Base-by-base conservation (phyloP, 2,329 filamentous ascomycete genomes). In the Colletotrichum musae region DNA sequence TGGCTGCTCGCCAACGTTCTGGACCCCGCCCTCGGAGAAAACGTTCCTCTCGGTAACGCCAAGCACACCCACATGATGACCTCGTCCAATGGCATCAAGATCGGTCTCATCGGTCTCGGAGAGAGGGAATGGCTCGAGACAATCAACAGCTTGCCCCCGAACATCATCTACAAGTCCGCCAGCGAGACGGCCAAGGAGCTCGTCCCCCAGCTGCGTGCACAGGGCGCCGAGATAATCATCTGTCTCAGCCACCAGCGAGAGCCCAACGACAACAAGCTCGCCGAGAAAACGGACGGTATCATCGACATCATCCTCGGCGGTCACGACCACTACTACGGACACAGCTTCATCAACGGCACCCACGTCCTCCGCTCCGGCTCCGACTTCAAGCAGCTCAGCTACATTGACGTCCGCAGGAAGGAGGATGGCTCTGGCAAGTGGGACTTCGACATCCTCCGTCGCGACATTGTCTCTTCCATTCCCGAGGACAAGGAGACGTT, bases 381-480 rank as follows among this genome's bases (percentile, higher is more conserved):
- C 18, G 95, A 98, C 78, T 98, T 97, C 82, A 97, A 96, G 81
- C 93, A 98, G 77, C 84, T 97, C 41, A 96, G 93, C 77, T 97
- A 97, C 76, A 87, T 98, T 60, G 93, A 97, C 78, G 92, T 89
- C 1, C 88, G 93, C 73, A 86, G 89, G 24, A 89, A 87, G 71
- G 66, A 77, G 1, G 78, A 81, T 36, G 83, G 79, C 3, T 71
- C 76, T 71, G 74, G 83, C 75, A 86, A 87, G 18, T 97, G 94
- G 94, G 89, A 95, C 72, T 91, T 97, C 73, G 89, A 91, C 71
- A 95, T 97, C 70, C 86, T 86, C 72, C 88, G 94, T 26, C 87
- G 93, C 39, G 94, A 97, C 73, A 83, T 96, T 43, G 88, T 92
- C 5, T 90, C 90, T 3, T 85, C 87, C 1, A 90, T 97, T 24